Evolutionary conservation across 2,329 filamentous ascomycete species (phyloP), one percentile per base, ranked within the genome.

Genomic region (Macroventuria anomochaeta): DNA sequence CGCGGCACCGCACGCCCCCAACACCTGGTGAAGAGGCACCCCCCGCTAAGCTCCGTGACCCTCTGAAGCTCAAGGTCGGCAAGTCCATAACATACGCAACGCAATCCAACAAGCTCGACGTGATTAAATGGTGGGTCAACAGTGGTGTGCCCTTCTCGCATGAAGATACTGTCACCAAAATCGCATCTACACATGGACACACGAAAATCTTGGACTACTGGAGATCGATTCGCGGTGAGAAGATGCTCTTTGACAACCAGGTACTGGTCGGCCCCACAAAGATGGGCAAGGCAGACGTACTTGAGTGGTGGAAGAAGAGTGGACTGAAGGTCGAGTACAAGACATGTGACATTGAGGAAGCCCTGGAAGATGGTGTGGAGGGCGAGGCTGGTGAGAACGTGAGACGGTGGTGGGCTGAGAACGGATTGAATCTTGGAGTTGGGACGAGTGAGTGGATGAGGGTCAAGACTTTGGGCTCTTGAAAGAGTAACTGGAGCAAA

Each of bases 331-430:
- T 97, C 21, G 91, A 96, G 74, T 97, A 96, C 75, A 93, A 93
- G 73, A 96, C 91, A 1, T 96, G 92, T 73, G 92, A 96, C 73
- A 95, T 97, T 57, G 93, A 97, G 72, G 93, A 97, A 76, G 93
- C 93, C 0, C 81, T 97, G 32, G 93, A 97, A 72, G 93, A 96
- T 71, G 90, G 91, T 18, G 84, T 93, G 3, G 84, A 85, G 31
- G 84, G 80, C 1, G 75, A 80, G 4, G 87, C 88, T 48, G 88
- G 91, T 58, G 85, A 87, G 60, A 83, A 83, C 31, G 90, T 96
- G 15, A 80, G 90, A 51, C 81, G 83, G 58, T 97, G 93, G 93
- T 97, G 93, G 93, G 88, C 90, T 20, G 79, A 82, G 60, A 93
- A 95, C 63, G 91, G 91, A 0, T 77, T 96, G 57, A 93, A 95